Percentiles rank a stretch among this genome's conserved stretches.
Conservation (phyloP, 495 filamentous ascomycete species). For the Margaritispora aquatica region DNA sequence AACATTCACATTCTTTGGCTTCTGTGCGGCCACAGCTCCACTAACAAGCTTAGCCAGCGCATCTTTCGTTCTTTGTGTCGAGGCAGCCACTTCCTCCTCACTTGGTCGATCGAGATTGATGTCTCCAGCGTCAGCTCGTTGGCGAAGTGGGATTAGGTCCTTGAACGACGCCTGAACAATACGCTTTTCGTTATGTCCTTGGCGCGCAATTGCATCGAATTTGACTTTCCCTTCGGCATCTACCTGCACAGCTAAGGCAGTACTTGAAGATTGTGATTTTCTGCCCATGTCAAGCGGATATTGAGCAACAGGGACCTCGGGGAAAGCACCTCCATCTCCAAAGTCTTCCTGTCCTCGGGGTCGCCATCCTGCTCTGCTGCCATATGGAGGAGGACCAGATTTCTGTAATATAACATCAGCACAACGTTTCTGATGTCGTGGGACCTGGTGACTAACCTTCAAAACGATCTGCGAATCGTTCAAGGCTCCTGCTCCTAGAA, state of each 20-base stretch:
- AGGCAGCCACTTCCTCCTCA: constrained; percentile 72
- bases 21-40: constrained; percentile 84
- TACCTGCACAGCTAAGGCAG: constrained; percentile 86
- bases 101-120: constrained; percentile 83
- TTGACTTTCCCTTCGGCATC: constrained; percentile 89
- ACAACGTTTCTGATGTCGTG: not conserved
- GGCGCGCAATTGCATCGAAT: constrained; percentile 90
- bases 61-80: constrained; percentile 81
- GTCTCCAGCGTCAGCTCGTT: constrained; percentile 90
- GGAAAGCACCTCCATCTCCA: constrained; percentile 94
- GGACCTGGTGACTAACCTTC: constrained; percentile 44
- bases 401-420: constrained; percentile 43
- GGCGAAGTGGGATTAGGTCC: constrained; percentile 89
- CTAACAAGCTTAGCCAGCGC: constrained; percentile 77
- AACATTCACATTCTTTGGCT: constrained; percentile 88
- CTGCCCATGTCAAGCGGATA: constrained; percentile 94
- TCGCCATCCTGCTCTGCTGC: constrained; percentile 79
- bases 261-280: constrained; percentile 66
- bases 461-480: constrained; percentile 85
- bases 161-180: constrained; percentile 95
- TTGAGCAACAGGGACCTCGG: constrained; percentile 88
- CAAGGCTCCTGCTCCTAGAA: constrained; percentile 69
- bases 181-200: constrained; percentile 75
- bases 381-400: constrained; percentile 80
- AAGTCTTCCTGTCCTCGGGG: constrained; percentile 83